Conservation (phyloP, 2,329 filamentous ascomycete genomes). For the Aspergillus novofumigatus region DNA sequence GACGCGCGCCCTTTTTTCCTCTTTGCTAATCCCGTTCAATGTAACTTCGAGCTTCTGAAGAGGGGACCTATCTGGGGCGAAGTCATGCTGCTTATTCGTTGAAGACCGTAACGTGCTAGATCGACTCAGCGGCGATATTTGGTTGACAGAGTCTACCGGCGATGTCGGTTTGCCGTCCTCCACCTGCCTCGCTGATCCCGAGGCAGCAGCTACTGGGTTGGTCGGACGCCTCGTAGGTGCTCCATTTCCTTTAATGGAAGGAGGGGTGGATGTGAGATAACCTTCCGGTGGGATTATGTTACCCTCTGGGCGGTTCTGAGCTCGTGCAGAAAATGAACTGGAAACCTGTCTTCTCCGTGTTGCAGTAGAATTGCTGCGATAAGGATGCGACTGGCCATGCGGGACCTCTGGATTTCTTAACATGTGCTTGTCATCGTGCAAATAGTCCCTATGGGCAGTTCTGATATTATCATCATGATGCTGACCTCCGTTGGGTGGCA, state of each 20-base stretch:
- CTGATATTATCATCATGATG: conserved; percentile 10
- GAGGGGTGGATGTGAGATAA: neutral
- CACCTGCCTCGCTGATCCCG: conserved; percentile 3
- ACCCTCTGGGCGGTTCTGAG: conserved; percentile 14
- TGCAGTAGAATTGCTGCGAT: conserved; percentile 39
- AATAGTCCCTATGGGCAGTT: conserved; percentile 5
- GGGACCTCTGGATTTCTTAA: conserved; percentile 60
- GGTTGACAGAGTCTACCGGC: conserved; percentile 15
- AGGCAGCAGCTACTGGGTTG: neutral
- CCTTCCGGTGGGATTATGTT: conserved; percentile 6
- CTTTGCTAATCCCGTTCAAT: conserved; percentile 88
- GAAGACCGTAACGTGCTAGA: conserved; percentile 30
- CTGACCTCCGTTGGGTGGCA: conserved; percentile 11
- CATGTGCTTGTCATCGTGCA: conserved; percentile 20
- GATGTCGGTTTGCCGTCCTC: conserved; percentile 8
- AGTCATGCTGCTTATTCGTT: conserved; percentile 39
- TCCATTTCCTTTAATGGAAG: neutral
- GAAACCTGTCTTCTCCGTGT: conserved; percentile 8
- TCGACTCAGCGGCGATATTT: conserved; percentile 23
- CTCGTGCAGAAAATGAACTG: conserved; percentile 25
- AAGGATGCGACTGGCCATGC: conserved; percentile 5
- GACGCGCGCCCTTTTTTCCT: conserved; percentile 83
- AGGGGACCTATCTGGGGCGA: conserved; percentile 80
- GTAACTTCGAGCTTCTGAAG: conserved; percentile 90
- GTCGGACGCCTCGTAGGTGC: neutral